phyloP scores from a whole-genome alignment of 345 rosid species.

The Aurinia saxatilis region DNA sequence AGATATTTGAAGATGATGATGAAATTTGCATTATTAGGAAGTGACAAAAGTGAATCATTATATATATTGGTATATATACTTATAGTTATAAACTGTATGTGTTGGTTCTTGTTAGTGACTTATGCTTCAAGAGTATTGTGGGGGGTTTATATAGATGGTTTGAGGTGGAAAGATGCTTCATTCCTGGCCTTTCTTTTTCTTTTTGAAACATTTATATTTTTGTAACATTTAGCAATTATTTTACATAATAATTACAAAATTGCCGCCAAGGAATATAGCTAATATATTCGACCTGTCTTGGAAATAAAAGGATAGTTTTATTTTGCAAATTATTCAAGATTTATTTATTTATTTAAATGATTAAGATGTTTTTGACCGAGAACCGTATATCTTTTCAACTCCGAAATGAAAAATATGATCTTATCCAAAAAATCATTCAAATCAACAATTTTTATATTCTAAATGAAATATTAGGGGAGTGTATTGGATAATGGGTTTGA shows the following conservation, averaged over 20 bases:
- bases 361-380: no score
- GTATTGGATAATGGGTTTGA: no score
- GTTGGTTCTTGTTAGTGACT: constrained; percentile 19
- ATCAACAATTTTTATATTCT: no score
- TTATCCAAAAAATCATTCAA: no score
- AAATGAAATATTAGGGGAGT: no score
- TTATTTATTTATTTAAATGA: no score
- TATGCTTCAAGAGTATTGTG: constrained; percentile 7
- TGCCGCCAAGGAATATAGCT: constrained; percentile 11
- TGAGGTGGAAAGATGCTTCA: constrained; percentile 19
- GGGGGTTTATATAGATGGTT: constrained; percentile 28
- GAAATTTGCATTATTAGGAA: constrained; percentile 31
- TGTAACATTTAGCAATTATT: not conserved
- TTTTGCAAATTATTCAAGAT: not conserved
- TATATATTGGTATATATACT: not conserved
- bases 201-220: not conserved
- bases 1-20: not conserved
- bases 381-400: no score
- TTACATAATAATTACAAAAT: constrained; percentile 1
- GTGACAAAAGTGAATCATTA: no score
- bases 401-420: no score
- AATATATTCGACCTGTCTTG: not conserved
- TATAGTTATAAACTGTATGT: constrained; percentile 1
- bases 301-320: not conserved
- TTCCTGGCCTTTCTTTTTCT: constrained; percentile 12